Evolutionary conservation across 352 stramenopile genomes (phyloP).

Genomic region (Thalassiosira allenii): DNA sequence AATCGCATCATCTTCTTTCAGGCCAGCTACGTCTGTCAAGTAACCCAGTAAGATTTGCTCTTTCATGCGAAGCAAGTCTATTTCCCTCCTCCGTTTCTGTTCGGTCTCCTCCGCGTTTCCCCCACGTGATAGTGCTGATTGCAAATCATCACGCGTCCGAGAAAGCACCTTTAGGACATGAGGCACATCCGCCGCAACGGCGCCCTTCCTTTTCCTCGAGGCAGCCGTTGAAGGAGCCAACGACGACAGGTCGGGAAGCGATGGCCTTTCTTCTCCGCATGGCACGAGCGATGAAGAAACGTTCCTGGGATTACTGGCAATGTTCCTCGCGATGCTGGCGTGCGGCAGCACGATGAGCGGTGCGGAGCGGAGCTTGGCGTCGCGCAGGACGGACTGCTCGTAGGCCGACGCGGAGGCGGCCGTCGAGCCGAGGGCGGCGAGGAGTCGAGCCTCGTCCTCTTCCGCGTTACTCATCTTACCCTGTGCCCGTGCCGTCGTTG

Average conservation of each 20-base stretch:
- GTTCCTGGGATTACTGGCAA: conserved; percentile 15
- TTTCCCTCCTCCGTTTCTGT: conserved; percentile 26
- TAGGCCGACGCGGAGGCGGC: conserved; percentile 50
- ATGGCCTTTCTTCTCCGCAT: conserved; percentile 22
- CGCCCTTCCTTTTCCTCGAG: conserved; percentile 13
- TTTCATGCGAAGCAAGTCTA: conserved; percentile 59
- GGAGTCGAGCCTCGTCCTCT: conserved; percentile 45
- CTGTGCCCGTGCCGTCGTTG: not conserved
- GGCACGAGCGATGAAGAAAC: conserved; percentile 10
- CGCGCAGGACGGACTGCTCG: conserved; percentile 70
- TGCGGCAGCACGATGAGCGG: conserved; percentile 53
- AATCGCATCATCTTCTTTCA: conserved; percentile 44
- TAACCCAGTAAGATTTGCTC: conserved; percentile 68
- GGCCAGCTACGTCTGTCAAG: conserved; percentile 46
- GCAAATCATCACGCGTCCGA: conserved; percentile 17
- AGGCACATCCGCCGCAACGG: conserved; percentile 47
- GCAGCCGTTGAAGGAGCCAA: conserved; percentile 55
- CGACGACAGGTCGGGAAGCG: conserved; percentile 59
- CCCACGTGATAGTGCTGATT: conserved; percentile 7
- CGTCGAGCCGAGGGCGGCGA: conserved; percentile 44
- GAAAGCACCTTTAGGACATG: conserved; percentile 65
- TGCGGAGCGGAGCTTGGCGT: conserved; percentile 54
- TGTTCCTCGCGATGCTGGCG: conserved; percentile 1
- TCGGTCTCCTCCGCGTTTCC: conserved; percentile 22
- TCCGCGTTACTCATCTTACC: too few relatives aligned